Evolutionary conservation across 2,329 filamentous ascomycete genomes (phyloP).

Genomic region (Aspergillus viridinutans): DNA sequence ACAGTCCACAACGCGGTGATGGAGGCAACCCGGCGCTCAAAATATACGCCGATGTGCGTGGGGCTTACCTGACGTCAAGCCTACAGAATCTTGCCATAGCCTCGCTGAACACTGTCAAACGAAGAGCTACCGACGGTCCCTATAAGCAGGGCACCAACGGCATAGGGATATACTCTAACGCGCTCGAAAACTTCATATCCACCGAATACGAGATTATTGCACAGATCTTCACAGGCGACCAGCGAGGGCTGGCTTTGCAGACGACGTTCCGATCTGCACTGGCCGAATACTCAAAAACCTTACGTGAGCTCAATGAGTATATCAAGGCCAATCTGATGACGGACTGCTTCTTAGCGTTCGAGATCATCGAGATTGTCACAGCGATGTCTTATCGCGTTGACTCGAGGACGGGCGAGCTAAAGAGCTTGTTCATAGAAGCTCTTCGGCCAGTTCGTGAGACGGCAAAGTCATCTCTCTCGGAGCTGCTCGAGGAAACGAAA

Average conservation of each 20-base stretch:
- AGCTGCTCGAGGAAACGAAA: conserved; percentile 78
- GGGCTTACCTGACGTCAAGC: conserved; percentile 77
- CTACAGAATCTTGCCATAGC: conserved; percentile 83
- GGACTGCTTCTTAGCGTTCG: conserved; percentile 92
- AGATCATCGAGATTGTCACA: conserved; percentile 87
- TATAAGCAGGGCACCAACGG: conserved; percentile 88
- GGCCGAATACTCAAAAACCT: conserved; percentile 75
- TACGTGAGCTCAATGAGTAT: conserved; percentile 84
- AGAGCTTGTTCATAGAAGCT: conserved; percentile 74
- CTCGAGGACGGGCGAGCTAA: conserved; percentile 77
- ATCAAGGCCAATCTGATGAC: conserved; percentile 81
- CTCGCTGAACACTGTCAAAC: conserved; percentile 76
- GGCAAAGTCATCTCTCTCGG: conserved; percentile 77
- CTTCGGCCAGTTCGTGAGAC: conserved; percentile 89
- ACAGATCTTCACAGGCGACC: conserved; percentile 77
- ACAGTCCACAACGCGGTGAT: conserved; percentile 46
- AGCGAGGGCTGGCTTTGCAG: conserved; percentile 76
- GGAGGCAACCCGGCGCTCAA: conserved; percentile 69
- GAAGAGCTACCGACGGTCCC: conserved; percentile 69
- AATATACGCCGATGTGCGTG: conserved; percentile 80
- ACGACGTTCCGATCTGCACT: conserved; percentile 74
- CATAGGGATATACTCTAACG: conserved; percentile 81
- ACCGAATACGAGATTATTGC: conserved; percentile 90
- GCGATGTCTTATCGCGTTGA: conserved; percentile 75
- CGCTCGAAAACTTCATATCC: conserved; percentile 79